A percentile compares a stretch with the other conserved stretches of the same genome.
phyloP scores from a whole-genome alignment of 441 rosid species.

The Adansonia rubrostipa region DNA sequence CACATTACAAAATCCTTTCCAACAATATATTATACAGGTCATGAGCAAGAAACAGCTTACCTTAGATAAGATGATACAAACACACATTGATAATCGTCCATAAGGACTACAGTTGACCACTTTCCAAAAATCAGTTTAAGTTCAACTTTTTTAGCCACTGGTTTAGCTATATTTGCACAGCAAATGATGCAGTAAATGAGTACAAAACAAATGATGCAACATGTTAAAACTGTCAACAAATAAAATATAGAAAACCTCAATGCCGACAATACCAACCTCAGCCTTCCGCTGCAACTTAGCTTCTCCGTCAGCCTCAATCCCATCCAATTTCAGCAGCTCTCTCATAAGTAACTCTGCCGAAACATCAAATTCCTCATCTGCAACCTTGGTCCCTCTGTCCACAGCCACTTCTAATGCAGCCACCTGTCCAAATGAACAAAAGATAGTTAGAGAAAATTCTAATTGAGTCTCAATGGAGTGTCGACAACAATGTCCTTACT shows the following conservation, averaged over 20 bases:
- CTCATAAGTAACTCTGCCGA: conserved; percentile 88
- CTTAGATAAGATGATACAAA: neutral
- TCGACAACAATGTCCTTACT: neutral
- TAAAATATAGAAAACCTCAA: neutral
- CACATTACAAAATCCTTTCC: conserved; percentile 6
- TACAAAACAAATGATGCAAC: neutral
- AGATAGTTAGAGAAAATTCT: neutral
- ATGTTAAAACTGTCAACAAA: neutral
- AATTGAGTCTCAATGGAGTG: neutral
- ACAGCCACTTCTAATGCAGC: conserved; percentile 68
- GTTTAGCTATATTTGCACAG: neutral
- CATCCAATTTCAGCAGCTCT: conserved; percentile 80
- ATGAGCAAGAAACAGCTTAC: neutral
- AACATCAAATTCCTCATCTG: conserved; percentile 59
- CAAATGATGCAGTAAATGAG: neutral
- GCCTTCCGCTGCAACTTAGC: conserved; percentile 76
- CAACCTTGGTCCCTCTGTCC: conserved; percentile 64
- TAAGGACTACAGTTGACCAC: neutral
- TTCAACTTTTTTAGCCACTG: neutral
- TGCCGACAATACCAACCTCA: conserved; percentile 59
- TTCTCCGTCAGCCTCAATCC: conserved; percentile 86
- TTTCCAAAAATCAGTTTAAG: neutral
- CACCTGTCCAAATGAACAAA: conserved; percentile 44
- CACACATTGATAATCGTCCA: neutral
- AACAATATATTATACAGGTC: neutral